Conservation (phyloP, 192 early-diverging fungal species). For the Podila horticola region DNA sequence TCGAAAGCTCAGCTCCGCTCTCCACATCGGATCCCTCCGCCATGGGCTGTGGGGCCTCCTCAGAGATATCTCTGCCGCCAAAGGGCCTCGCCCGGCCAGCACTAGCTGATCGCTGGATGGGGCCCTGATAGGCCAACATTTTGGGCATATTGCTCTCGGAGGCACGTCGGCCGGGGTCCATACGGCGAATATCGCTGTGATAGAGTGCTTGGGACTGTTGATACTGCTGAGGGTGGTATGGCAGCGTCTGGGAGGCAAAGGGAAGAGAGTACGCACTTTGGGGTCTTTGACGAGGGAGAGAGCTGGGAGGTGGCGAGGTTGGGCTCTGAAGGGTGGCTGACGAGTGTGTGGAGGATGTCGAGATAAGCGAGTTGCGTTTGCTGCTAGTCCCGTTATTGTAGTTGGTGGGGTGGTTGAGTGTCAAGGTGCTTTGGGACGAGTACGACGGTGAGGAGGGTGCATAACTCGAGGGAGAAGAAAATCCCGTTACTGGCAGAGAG, state of each 20-base stretch:
- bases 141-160: background rate
- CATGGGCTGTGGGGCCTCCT: background rate
- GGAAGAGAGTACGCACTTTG: background rate
- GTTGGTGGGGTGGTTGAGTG: constrained; percentile 20
- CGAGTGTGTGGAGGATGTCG: background rate
- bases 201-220: background rate
- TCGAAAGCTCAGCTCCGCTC: background rate
- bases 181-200: background rate
- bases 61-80: background rate
- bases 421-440: background rate
- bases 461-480: background rate
- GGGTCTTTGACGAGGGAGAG: background rate
- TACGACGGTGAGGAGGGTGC: background rate
- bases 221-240: background rate
- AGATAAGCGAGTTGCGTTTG: constrained; percentile 3
- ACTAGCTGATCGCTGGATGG: background rate
- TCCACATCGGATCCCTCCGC: background rate
- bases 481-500: constrained; percentile 1
- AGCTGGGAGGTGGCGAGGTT: background rate
- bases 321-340: background rate
- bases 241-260: background rate
- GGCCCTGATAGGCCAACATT: background rate
- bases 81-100: background rate
- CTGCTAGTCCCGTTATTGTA: constrained; percentile 2
- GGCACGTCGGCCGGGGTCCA: background rate